These are phyloP conservation scores for Leccinellum rugosiceps DNA, from an alignment of 768 basidiomycete species.

Conservation along the genomic window DNA sequence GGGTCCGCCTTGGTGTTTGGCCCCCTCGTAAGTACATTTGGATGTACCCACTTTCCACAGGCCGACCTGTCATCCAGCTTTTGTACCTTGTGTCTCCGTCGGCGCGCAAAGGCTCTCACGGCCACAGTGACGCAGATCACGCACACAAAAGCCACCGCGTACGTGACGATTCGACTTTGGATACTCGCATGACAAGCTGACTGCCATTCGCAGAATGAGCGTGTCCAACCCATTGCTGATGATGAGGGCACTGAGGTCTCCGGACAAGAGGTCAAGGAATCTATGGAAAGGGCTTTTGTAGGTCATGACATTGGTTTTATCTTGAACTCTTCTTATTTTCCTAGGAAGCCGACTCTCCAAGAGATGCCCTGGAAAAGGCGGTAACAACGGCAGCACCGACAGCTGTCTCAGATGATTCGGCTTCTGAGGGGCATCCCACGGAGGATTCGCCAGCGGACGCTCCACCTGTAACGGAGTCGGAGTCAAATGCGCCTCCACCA, in stretches of 20 bases:
- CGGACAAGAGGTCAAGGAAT: constrained; percentile 30
- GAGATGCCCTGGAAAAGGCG: constrained; percentile 28
- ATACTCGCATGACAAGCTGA: constrained; percentile 10
- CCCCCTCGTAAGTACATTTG: constrained; percentile 23
- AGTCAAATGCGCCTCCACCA: neutral
- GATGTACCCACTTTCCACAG: neutral
- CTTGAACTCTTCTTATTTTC: constrained; percentile 1
- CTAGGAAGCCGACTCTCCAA: constrained; percentile 33
- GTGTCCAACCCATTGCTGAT: constrained; percentile 19
- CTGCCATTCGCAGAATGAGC: constrained; percentile 12
- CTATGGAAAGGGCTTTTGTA: constrained; percentile 26
- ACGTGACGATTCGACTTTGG: constrained; percentile 7
- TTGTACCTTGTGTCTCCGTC: constrained; percentile 33
- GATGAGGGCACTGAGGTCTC: constrained; percentile 31
- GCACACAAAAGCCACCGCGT: constrained; percentile 21
- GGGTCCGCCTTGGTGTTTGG: constrained; percentile 33
- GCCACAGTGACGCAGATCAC: constrained; percentile 16
- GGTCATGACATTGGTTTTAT: constrained; percentile 6
- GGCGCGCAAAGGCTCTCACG: constrained; percentile 23
- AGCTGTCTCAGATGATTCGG: neutral
- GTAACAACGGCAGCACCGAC: constrained; percentile 7
- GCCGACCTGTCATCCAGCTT: constrained; percentile 15
- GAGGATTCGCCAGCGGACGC: neutral
- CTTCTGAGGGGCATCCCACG: neutral
- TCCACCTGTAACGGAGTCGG: neutral